A percentile compares a stretch with the other conserved stretches of the same genome.
These are phyloP conservation scores for Kwoniella bestiolae DNA, from an alignment of 768 basidiomycete species.

Conservation along the genomic window DNA sequence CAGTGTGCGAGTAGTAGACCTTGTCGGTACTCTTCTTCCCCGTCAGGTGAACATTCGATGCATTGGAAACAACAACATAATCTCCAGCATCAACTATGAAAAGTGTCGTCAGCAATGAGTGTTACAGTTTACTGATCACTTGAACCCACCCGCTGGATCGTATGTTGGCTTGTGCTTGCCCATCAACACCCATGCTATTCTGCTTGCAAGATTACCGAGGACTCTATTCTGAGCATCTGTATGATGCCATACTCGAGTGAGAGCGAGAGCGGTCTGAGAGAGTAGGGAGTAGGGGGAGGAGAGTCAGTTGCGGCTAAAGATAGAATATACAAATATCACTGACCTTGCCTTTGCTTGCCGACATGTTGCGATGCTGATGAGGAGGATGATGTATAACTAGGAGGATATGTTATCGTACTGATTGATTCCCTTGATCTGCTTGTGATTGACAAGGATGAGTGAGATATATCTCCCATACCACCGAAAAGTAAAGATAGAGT, in stretches of 20 bases:
- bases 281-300: no score
- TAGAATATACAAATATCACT: slow-evolving; percentile 7
- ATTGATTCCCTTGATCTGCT: no score
- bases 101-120: background rate
- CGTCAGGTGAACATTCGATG: slow-evolving; percentile 78
- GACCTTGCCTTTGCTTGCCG: slow-evolving; percentile 44
- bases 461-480: no score
- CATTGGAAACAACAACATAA: slow-evolving; percentile 95
- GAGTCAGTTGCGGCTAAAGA: no score
- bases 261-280: slow-evolving; percentile 88
- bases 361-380: slow-evolving; percentile 24
- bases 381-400: background rate
- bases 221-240: slow-evolving; percentile 87
- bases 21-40: slow-evolving; percentile 87
- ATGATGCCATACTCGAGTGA: slow-evolving; percentile 94
- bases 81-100: slow-evolving; percentile 91
- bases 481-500: no score
- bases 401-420: background rate
- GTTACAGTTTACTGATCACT: background rate
- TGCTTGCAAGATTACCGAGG: slow-evolving; percentile 91
- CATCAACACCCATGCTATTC: slow-evolving; percentile 95
- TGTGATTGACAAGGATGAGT: no score
- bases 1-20: slow-evolving; percentile 84
- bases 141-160: slow-evolving; percentile 78
- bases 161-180: slow-evolving; percentile 99